Conservation (phyloP, 2,329 filamentous ascomycete species). For the Cercospora sp. region DNA sequence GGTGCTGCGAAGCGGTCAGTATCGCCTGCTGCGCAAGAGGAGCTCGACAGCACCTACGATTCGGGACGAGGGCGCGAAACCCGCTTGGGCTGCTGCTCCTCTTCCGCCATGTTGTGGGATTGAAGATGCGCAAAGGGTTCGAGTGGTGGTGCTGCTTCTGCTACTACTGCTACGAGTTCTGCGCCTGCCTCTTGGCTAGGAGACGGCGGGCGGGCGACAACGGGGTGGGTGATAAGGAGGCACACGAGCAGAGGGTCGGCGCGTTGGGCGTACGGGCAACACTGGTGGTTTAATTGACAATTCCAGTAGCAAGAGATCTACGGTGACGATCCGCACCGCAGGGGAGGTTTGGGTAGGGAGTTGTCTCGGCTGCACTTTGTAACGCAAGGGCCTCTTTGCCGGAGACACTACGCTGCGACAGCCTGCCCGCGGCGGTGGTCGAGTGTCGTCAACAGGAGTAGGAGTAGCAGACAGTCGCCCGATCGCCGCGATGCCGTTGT, state of each 20-base stretch:
- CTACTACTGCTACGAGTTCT: not conserved
- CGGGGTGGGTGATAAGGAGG: not conserved
- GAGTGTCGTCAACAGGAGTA: not conserved
- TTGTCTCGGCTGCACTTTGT: constrained; percentile 5
- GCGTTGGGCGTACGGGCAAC: not conserved
- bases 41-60: constrained; percentile 26
- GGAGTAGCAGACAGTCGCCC: not conserved
- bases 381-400: constrained; percentile 10
- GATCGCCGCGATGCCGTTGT: not conserved
- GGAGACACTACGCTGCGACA: not conserved
- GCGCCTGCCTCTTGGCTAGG: not conserved
- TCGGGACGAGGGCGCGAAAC: constrained; percentile 26
- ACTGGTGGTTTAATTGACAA: constrained; percentile 12
- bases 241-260: not conserved
- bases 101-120: constrained; percentile 15
- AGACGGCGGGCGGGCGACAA: not conserved
- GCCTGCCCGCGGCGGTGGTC: not conserved
- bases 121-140: not conserved
- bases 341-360: constrained; percentile 1
- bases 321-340: constrained; percentile 8
- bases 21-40: not conserved
- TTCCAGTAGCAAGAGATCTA: constrained; percentile 14
- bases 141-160: not conserved
- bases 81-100: constrained; percentile 15
- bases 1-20: constrained; percentile 58